Percentiles rank a stretch among this genome's conserved stretches.
Evolutionary conservation across 2,329 filamentous ascomycete species (phyloP).

Genomic region (Neonectria faginata): DNA sequence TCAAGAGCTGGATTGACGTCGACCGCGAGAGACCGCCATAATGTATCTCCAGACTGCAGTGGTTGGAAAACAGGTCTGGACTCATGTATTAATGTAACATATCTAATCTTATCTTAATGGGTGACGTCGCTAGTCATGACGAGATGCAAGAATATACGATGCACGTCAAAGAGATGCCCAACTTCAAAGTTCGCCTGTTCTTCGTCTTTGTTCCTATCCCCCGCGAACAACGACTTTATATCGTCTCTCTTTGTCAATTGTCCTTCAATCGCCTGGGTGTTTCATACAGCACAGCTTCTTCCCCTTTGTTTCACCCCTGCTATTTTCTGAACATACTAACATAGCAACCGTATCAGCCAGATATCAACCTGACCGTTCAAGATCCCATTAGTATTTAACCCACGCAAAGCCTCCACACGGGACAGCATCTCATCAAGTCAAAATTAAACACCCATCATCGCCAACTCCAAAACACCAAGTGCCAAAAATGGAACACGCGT

Average conservation of each 20-base stretch:
- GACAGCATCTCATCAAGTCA: background rate
- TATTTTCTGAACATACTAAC: background rate
- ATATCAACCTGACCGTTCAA: background rate
- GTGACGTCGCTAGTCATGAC: background rate
- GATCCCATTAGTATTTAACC: background rate
- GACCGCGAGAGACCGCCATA: conserved; percentile 14
- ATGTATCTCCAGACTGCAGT: background rate
- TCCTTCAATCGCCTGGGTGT: background rate
- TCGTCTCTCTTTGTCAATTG: background rate
- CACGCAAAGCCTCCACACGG: background rate
- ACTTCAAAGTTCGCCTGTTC: background rate
- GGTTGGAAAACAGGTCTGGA: background rate
- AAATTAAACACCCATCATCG: background rate
- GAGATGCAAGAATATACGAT: background rate
- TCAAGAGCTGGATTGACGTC: conserved; percentile 48
- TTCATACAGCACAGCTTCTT: no score
- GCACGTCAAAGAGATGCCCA: background rate
- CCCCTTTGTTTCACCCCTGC: background rate
- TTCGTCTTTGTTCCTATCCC: background rate
- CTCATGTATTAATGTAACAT: background rate
- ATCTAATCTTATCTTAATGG: background rate
- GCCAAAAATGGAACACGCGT: background rate
- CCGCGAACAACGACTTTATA: background rate
- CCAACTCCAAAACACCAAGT: background rate
- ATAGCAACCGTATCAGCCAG: background rate